phyloP scores from a whole-genome alignment of 129 eudicot species.

The Ambrosia trifida region DNA sequence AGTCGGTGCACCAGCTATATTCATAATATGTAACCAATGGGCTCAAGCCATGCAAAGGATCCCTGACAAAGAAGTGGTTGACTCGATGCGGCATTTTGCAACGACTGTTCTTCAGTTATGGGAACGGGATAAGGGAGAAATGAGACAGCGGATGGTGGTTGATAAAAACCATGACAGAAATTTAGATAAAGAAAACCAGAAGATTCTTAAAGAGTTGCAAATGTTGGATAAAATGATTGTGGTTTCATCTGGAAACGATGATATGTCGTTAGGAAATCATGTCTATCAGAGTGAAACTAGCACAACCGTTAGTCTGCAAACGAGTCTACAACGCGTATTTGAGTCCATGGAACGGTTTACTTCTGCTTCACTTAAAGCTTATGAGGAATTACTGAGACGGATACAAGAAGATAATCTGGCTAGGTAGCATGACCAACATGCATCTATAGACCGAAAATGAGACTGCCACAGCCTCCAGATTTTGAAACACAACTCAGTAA shows the following conservation, averaged over 20 bases:
- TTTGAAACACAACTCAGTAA: constrained; percentile 5
- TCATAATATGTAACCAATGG: constrained; percentile 82
- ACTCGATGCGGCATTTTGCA: constrained; percentile 70
- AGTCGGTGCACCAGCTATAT: constrained; percentile 86
- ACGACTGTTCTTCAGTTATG: constrained; percentile 65
- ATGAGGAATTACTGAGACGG: constrained; percentile 78
- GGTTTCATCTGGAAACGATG: constrained; percentile 42
- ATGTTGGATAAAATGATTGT: constrained; percentile 76
- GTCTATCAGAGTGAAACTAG: constrained; percentile 92
- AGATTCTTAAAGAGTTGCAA: constrained; percentile 78
- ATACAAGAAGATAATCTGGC: constrained; percentile 69
- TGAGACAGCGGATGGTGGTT: constrained; percentile 58
- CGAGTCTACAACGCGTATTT: constrained; percentile 64
- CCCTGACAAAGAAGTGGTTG: constrained; percentile 84
- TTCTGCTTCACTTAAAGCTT: constrained; percentile 56
- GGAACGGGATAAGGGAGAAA: constrained; percentile 78
- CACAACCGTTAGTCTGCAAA: constrained; percentile 66
- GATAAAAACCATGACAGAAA: constrained; percentile 55
- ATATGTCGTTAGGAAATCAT: constrained; percentile 45
- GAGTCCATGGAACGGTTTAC: constrained; percentile 85
- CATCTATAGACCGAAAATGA: not conserved
- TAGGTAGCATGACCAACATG: constrained; percentile 30
- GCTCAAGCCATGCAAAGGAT: constrained; percentile 69
- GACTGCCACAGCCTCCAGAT: not conserved
- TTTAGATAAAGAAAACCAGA: constrained; percentile 79